Evolutionary conservation across 2,329 filamentous ascomycete species (phyloP).

Genomic region (Tolypocladium paradoxum): DNA sequence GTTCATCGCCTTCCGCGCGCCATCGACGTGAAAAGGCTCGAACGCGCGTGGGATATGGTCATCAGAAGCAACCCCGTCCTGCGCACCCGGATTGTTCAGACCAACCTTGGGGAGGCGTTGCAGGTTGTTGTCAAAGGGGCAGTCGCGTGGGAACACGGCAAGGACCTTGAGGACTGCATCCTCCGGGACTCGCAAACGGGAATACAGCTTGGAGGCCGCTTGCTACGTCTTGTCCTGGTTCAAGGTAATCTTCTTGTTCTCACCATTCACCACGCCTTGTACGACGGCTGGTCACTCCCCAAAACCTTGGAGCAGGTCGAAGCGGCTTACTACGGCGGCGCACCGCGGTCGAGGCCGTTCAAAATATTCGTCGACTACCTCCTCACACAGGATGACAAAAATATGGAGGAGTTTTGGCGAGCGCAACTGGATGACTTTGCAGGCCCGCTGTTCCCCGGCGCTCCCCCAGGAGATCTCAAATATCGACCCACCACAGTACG

Average conservation of each 20-base stretch:
- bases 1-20: conserved; percentile 5
- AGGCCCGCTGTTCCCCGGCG: conserved; percentile 27
- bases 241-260: conserved; percentile 26
- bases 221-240: conserved; percentile 30
- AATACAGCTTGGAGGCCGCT: conserved; percentile 26
- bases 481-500: conserved; percentile 24
- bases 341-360: conserved; percentile 14
- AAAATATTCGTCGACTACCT: conserved; percentile 34
- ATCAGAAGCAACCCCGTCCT: background rate
- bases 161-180: background rate
- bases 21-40: conserved; percentile 4
- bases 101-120: background rate
- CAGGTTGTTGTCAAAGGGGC: conserved; percentile 1
- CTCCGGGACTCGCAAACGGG: background rate
- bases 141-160: background rate
- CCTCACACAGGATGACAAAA: conserved; percentile 19
- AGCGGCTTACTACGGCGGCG: background rate
- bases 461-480: conserved; percentile 28
- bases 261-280: conserved; percentile 36
- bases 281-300: conserved; percentile 36
- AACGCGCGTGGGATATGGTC: background rate
- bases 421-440: conserved; percentile 26
- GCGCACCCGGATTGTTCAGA: conserved; percentile 1
- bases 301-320: conserved; percentile 25
- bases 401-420: conserved; percentile 31